A percentile compares a stretch with the other conserved stretches of the same genome.
phyloP scores from a whole-genome alignment of 129 eudicot genomes.

The Scalesia atractyloides region DNA sequence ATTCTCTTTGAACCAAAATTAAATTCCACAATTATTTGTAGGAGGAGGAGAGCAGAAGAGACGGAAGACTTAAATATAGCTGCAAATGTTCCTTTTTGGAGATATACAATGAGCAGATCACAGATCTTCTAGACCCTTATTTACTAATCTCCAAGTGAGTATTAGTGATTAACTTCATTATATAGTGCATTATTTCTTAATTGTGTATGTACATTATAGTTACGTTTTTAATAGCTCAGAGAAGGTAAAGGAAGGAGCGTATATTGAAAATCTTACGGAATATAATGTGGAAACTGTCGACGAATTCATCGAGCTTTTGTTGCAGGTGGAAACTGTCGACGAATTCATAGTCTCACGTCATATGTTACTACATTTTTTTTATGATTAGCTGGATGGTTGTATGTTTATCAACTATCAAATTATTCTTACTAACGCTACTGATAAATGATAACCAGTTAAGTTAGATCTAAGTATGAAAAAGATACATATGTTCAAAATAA shows the following conservation, averaged over 20 bases:
- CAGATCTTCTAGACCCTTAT: constrained; percentile 85
- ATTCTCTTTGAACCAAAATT: constrained; percentile 6
- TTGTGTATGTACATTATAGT: constrained; percentile 10
- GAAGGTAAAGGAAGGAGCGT: constrained; percentile 87
- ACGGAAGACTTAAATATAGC: constrained; percentile 68
- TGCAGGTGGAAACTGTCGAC: no score
- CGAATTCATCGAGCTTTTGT: constrained; percentile 74
- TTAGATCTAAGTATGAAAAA: no score
- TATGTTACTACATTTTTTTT: constrained; percentile 8
- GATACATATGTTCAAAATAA: no score
- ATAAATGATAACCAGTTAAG: no score
- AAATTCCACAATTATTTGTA: constrained; percentile 20
- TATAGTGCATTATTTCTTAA: constrained; percentile 1
- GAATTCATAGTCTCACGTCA: no score
- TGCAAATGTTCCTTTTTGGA: constrained; percentile 94
- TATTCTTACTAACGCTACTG: no score
- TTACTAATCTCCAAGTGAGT: constrained; percentile 74
- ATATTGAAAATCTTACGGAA: constrained; percentile 83
- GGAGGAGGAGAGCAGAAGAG: constrained; percentile 82
- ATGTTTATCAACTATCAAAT: constrained; percentile 17
- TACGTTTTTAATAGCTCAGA: constrained; percentile 57
- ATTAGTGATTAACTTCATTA: constrained; percentile 19
- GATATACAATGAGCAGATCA: constrained; percentile 92
- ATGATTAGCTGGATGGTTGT: constrained; percentile 12
- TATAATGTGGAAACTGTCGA: constrained; percentile 56